phyloP scores from a whole-genome alignment of 371 early-diverging fungal species.

The Rhizopus delemar region DNA sequence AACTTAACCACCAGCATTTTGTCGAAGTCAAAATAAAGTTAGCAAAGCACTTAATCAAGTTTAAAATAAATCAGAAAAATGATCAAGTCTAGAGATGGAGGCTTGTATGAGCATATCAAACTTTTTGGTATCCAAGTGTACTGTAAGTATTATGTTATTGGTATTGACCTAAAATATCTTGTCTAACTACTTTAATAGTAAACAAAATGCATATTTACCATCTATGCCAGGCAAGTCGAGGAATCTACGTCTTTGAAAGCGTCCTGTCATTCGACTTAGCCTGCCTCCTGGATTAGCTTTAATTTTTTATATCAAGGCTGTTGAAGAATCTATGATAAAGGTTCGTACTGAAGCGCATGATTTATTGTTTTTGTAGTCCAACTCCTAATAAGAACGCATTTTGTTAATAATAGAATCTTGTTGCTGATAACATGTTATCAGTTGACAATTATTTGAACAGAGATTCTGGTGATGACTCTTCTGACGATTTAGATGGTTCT shows the following conservation, averaged over 20 bases:
- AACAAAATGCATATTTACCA: not conserved
- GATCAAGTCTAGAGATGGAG: not conserved
- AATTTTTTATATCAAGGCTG: not conserved
- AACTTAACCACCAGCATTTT: slow-evolving; percentile 6
- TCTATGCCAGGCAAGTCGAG: not conserved
- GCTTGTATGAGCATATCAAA: not conserved
- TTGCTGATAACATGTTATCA: not conserved
- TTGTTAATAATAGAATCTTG: not conserved
- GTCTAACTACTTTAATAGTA: slow-evolving; percentile 5
- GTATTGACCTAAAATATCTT: not conserved
- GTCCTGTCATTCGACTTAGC: not conserved
- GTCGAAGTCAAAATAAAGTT: not conserved
- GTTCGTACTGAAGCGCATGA: not conserved
- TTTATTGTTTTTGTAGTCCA: not conserved
- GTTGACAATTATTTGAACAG: not conserved
- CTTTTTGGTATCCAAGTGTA: not conserved
- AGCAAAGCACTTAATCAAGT: not conserved
- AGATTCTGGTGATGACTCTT: not conserved
- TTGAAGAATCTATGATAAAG: not conserved
- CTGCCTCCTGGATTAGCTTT: not conserved
- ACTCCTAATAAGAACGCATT: not conserved
- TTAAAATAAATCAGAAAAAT: not conserved
- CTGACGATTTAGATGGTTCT: not conserved
- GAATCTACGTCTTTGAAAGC: not conserved
- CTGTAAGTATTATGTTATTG: not conserved